Evolutionary conservation across 2,329 filamentous ascomycete genomes (phyloP), one percentile per base, ranked within the genome.

Genomic region (Scortechinia acanthostroma): DNA sequence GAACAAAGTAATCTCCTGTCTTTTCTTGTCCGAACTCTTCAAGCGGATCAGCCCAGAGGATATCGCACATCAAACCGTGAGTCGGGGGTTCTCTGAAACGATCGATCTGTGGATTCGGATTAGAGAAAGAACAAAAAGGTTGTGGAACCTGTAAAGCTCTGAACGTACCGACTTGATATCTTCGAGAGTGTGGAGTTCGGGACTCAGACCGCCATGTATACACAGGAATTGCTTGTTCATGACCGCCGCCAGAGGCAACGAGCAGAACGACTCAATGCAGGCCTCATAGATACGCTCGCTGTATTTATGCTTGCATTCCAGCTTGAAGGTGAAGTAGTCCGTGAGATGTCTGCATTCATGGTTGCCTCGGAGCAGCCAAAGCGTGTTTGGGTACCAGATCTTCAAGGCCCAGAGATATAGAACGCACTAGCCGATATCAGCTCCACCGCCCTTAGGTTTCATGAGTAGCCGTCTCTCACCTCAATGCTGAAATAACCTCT

Each of bases 161-260:
- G 23, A 35, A 69, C 86, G 54, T 69, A 93, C 88, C 61, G 74
- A 86, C 73, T 91, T 90, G 55, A 98, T 69, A 58, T 98, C 93
- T 55, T 98, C 93, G 45, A 98, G 74, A 3, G 91, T 96, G 65
- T 97, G 91, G 50, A 98, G 71, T 66, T 98, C 93, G 4, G 93
- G 93, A 63, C 91, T 96, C 55, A 98, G 72, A 51, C 93, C 93
- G 58, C 93, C 93, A 63, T 98, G 93, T 56, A 98, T 97, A 64
- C 93, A 98, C 54, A 98, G 72, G 67, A 98, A 98, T 66, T 98
- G 93, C 75, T 98, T 98, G 79, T 98, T 98, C 93, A 98, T 98
- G 54, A 98, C 84, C 21, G 93, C 93, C 47, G 93, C 93, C 55
- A 98, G 73, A 22, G 93, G 93, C 51, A 98, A 72, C 51, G 86